Conservation (phyloP, 1,139 yeast species). For the Saccharomyces uvarum region DNA sequence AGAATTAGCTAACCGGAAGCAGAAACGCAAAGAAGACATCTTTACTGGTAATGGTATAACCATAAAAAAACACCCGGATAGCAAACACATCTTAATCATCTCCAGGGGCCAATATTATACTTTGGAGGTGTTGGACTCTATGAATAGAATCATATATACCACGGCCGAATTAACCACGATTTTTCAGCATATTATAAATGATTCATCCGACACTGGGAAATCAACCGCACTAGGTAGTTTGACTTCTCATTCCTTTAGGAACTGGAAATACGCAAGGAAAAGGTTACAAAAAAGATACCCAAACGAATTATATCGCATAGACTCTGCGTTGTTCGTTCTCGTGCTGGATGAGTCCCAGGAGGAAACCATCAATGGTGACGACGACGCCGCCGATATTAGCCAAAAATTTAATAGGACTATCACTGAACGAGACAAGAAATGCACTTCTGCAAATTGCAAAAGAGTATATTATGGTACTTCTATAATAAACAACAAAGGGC, state of each 20-base stretch:
- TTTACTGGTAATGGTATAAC: constrained; percentile 35
- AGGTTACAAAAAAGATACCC: constrained; percentile 40
- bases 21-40: constrained; percentile 10
- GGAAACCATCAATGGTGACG: constrained; percentile 40
- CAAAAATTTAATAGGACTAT: constrained; percentile 5
- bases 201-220: constrained; percentile 40
- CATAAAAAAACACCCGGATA: constrained; percentile 30
- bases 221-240: constrained; percentile 56
- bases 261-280: constrained; percentile 54
- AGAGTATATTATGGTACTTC: constrained; percentile 61
- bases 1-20: neutral
- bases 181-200: constrained; percentile 44
- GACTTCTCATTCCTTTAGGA: constrained; percentile 56
- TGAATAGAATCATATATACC: constrained; percentile 41
- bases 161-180: constrained; percentile 49
- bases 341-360: constrained; percentile 57
- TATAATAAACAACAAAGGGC: constrained; percentile 44
- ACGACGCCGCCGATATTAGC: constrained; percentile 22
- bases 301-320: constrained; percentile 43
- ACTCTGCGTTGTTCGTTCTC: constrained; percentile 58
- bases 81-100: constrained; percentile 49
- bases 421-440: constrained; percentile 8
- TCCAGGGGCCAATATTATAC: constrained; percentile 58
- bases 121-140: constrained; percentile 46
- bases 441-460: constrained; percentile 31